Conservation (phyloP, 2,329 filamentous ascomycete species). For the Fusarium tuaranense region DNA sequence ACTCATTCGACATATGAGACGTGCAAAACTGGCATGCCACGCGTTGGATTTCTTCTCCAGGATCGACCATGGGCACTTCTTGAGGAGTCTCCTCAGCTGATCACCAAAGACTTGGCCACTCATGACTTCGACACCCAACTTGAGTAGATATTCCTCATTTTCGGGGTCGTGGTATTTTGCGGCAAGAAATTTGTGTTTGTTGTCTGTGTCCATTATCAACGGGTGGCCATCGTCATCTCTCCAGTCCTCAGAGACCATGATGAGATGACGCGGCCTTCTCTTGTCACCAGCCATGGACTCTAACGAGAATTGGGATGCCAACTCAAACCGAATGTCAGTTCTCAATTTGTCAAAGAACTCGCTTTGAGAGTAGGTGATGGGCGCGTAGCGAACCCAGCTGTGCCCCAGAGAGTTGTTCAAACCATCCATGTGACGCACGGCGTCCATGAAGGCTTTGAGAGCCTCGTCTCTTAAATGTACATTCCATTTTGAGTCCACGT, state of each 20-base stretch:
- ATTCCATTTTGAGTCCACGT: constrained; percentile 38
- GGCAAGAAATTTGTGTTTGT: neutral
- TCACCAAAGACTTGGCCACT: neutral
- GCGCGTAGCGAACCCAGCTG: neutral
- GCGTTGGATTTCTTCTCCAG: neutral
- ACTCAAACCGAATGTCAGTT: neutral
- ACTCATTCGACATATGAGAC: neutral
- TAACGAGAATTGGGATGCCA: neutral
- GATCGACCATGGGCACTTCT: neutral
- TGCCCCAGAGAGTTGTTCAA: neutral
- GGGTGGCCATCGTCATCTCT: constrained; percentile 1
- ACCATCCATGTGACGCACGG: neutral
- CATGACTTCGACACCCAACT: neutral
- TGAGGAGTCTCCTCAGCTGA: neutral
- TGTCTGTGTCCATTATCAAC: neutral
- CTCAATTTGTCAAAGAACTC: neutral
- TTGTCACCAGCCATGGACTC: neutral
- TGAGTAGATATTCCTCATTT: neutral
- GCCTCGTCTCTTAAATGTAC: constrained; percentile 4
- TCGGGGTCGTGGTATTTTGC: neutral
- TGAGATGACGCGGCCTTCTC: neutral
- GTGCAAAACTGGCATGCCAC: neutral
- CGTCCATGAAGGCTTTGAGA: neutral
- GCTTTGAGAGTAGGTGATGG: neutral
- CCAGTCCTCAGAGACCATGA: neutral